A percentile compares a stretch with the other conserved stretches of the same genome.
These are phyloP conservation scores for Parmales sp. DNA, from an alignment of 108 stramenopile species.

Conservation along the genomic window DNA sequence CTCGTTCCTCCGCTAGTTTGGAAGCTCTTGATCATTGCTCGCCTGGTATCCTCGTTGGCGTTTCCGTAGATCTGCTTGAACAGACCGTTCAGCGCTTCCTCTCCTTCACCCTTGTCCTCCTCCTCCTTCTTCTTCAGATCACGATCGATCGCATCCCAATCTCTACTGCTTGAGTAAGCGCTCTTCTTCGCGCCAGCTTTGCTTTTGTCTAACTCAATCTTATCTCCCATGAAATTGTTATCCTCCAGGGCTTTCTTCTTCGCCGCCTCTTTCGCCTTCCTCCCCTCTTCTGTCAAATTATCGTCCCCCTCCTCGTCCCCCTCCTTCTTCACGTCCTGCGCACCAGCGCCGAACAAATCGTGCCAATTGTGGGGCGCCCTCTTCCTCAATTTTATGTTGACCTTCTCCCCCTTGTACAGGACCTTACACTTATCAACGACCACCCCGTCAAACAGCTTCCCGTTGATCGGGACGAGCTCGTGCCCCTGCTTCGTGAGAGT, in stretches of 20 bases:
- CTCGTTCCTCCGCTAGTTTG: constrained; percentile 94
- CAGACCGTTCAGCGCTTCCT: constrained; percentile 88
- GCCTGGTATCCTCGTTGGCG: constrained; percentile 74
- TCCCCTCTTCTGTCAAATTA: background rate
- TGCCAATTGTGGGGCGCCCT: constrained; percentile 55
- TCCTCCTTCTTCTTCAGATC: constrained; percentile 69
- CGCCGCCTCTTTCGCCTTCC: background rate
- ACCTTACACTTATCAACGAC: constrained; percentile 46
- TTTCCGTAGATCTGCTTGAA: constrained; percentile 90
- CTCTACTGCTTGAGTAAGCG: constrained; percentile 65
- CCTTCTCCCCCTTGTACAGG: constrained; percentile 61
- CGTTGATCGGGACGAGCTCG: constrained; percentile 64
- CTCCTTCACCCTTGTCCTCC: constrained; percentile 88
- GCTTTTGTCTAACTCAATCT: background rate
- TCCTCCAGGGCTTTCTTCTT: background rate
- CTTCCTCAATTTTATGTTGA: constrained; percentile 68
- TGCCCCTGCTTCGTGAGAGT: constrained; percentile 19
- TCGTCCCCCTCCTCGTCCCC: constrained; percentile 12
- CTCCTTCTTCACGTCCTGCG: background rate
- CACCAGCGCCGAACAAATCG: constrained; percentile 48
- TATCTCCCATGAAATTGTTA: background rate
- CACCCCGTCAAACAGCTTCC: constrained; percentile 59
- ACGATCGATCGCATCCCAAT: constrained; percentile 79
- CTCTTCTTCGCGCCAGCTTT: constrained; percentile 23
- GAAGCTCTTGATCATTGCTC: constrained; percentile 95